phyloP scores from a whole-genome alignment of 2,329 filamentous ascomycete species.

The Dactylellina cionopaga region DNA sequence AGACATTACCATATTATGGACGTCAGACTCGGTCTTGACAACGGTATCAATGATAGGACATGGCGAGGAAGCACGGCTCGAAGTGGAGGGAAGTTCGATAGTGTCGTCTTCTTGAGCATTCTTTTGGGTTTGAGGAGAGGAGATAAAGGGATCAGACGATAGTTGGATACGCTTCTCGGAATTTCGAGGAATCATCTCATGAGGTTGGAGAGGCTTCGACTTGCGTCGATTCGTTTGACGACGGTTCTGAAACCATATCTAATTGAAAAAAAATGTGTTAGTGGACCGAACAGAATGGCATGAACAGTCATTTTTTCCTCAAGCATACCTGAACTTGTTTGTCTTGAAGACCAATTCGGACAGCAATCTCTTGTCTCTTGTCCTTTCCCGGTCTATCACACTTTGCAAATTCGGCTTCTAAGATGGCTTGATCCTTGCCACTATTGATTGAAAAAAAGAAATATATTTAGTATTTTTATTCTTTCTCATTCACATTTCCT shows the following conservation, averaged over 20 bases:
- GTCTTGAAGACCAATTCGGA: conserved; percentile 56
- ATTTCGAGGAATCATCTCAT: conserved; percentile 56
- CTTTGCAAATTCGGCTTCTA: conserved; percentile 56
- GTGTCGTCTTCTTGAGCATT: conserved; percentile 29
- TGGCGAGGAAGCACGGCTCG: conserved; percentile 48
- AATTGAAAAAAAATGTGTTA: conserved; percentile 2
- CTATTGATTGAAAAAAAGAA: neutral
- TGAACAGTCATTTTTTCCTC: neutral
- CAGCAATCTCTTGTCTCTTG: conserved; percentile 55
- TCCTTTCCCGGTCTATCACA: conserved; percentile 56
- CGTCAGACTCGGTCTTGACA: conserved; percentile 23
- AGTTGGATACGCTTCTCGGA: conserved; percentile 37
- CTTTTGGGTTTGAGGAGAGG: conserved; percentile 40
- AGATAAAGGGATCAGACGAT: conserved; percentile 52
- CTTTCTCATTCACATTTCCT: too few relatives aligned
- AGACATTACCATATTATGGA: conserved; percentile 20
- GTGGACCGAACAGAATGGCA: conserved; percentile 31
- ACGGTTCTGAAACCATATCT: conserved; percentile 58
- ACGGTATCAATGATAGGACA: conserved; percentile 19
- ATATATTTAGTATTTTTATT: too few relatives aligned
- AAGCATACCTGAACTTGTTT: conserved; percentile 58
- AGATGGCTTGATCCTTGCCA: conserved; percentile 56
- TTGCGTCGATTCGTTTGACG: conserved; percentile 56
- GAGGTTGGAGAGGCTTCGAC: conserved; percentile 56
- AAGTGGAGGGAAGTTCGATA: conserved; percentile 39